A percentile compares a stretch with the other conserved stretches of the same genome.
These are phyloP conservation scores for Ophiosphaerella herpotricha DNA, from an alignment of 2,329 filamentous ascomycete genomes.

Conservation along the genomic window DNA sequence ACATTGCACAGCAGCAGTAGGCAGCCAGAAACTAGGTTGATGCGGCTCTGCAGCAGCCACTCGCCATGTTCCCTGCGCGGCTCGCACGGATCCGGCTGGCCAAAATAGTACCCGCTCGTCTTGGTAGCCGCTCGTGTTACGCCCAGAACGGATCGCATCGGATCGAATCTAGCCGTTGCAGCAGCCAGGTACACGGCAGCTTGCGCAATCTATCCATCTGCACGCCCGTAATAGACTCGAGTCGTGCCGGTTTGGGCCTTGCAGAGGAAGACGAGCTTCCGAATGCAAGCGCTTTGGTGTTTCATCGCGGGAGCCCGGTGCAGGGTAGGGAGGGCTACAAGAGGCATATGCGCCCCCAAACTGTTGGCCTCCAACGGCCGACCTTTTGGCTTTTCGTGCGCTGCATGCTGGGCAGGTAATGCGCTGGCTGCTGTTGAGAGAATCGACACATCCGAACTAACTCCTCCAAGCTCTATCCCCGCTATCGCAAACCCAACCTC, in stretches of 20 bases:
- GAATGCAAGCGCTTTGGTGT: conserved; percentile 23
- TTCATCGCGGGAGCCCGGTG: conserved; percentile 20
- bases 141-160: conserved; percentile 23
- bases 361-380: not conserved
- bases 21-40: not conserved
- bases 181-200: conserved; percentile 17
- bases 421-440: no score
- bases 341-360: not conserved
- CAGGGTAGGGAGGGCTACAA: not conserved
- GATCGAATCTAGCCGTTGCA: conserved; percentile 14
- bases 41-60: conserved; percentile 37
- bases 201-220: conserved; percentile 17
- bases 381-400: not conserved
- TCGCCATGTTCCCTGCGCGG: conserved; percentile 17
- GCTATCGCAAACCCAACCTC: not conserved
- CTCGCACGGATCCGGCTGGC: conserved; percentile 20
- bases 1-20: no score
- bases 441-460: no score
- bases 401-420: no score
- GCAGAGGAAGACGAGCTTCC: conserved; percentile 8
- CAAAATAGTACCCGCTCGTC: conserved; percentile 34
- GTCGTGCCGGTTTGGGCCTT: conserved; percentile 14
- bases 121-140: conserved; percentile 33
- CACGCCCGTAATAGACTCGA: conserved; percentile 8
- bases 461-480: no score